Conservation (phyloP, 495 filamentous ascomycete species). For the Wilcoxina mikolae region DNA sequence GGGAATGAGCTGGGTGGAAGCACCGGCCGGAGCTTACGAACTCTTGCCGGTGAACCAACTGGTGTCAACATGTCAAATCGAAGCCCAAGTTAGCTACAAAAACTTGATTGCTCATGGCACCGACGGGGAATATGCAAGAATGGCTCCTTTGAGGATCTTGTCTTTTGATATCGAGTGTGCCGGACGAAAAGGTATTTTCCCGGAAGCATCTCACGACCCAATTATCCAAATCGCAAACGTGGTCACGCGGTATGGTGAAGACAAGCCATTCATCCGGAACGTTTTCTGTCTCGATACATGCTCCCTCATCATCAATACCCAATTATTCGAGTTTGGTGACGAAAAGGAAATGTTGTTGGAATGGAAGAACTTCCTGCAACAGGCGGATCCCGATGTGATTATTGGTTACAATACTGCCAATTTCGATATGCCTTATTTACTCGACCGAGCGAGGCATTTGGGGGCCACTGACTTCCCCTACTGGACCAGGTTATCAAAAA, state of each 20-base stretch:
- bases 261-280: conserved; percentile 89
- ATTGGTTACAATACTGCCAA: conserved; percentile 98
- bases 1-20: conserved; percentile 97
- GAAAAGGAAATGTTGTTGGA: conserved; percentile 76
- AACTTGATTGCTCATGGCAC: conserved; percentile 76
- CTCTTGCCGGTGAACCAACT: conserved; percentile 44
- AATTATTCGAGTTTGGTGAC: conserved; percentile 64
- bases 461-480: conserved; percentile 62
- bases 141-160: conserved; percentile 83
- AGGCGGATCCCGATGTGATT: conserved; percentile 92
- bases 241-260: conserved; percentile 90
- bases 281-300: conserved; percentile 89
- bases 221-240: conserved; percentile 98
- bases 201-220: conserved; percentile 75
- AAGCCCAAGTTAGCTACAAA: conserved; percentile 64
- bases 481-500: conserved; percentile 60
- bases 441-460: conserved; percentile 75
- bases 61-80: conserved; percentile 89
- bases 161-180: conserved; percentile 99
- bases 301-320: conserved; percentile 84
- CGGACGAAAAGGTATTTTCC: conserved; percentile 92
- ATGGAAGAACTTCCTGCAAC: conserved; percentile 79
- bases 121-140: conserved; percentile 95
- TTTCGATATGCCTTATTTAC: conserved; percentile 95
- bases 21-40: conserved; percentile 54